Percentiles rank a stretch among this genome's conserved stretches.
These are phyloP conservation scores for Neonectria coccinea DNA, from an alignment of 2,329 filamentous ascomycete genomes.

Conservation along the genomic window DNA sequence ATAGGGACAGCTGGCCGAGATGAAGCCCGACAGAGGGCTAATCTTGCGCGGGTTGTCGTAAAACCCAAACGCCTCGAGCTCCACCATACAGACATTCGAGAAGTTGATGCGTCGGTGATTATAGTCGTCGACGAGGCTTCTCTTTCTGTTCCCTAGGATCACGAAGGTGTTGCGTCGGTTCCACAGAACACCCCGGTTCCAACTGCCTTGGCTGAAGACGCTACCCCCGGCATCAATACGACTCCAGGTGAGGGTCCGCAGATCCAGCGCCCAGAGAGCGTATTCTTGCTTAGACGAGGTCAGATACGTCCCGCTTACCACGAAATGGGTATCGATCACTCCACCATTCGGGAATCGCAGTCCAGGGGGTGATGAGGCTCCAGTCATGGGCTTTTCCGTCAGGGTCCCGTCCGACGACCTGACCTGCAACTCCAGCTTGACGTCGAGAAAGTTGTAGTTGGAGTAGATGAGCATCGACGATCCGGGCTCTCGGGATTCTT, in stretches of 20 bases:
- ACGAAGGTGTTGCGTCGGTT: conserved; percentile 94
- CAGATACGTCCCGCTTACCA: conserved; percentile 96
- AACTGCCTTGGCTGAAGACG: conserved; percentile 96
- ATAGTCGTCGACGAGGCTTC: conserved; percentile 96
- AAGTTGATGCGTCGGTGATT: conserved; percentile 99
- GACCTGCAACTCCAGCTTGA: conserved; percentile 94
- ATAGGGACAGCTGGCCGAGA: conserved; percentile 82
- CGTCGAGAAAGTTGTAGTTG: conserved; percentile 98
- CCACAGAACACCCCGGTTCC: conserved; percentile 97
- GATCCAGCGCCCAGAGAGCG: conserved; percentile 92
- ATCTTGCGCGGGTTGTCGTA: conserved; percentile 93
- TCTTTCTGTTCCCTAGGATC: conserved; percentile 91
- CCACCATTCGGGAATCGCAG: conserved; percentile 96
- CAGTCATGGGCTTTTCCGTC: conserved; percentile 89
- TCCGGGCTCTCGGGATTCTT: conserved; percentile 66
- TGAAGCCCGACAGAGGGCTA: conserved; percentile 82
- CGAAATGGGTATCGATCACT: conserved; percentile 94
- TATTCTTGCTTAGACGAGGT: conserved; percentile 99
- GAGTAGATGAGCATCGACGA: conserved; percentile 96
- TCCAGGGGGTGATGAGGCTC: conserved; percentile 87
- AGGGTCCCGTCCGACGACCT: conserved; percentile 85
- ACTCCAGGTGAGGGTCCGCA: conserved; percentile 90
- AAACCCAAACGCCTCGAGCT: conserved; percentile 95
- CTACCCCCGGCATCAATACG: conserved; percentile 94
- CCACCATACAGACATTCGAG: conserved; percentile 94